Conservation (phyloP, 148 eudicot species). For the Camellia japonica region DNA sequence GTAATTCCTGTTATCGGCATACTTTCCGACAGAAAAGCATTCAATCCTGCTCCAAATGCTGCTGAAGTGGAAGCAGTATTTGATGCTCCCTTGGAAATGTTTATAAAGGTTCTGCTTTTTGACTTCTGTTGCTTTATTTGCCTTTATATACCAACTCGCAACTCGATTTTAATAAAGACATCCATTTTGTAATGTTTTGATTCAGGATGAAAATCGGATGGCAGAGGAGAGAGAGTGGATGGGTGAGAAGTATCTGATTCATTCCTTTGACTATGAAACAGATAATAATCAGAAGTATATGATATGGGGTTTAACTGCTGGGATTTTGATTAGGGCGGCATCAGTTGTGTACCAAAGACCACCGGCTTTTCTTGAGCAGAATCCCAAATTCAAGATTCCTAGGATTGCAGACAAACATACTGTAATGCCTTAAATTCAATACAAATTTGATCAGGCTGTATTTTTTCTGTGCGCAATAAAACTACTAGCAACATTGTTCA, state of each 20-base stretch:
- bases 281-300: slow-evolving; percentile 41
- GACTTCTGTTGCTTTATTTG: background rate
- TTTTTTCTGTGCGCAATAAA: background rate
- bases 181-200: slow-evolving; percentile 12
- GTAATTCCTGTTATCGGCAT: slow-evolving; percentile 67
- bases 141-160: background rate
- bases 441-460: background rate
- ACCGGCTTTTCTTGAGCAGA: slow-evolving; percentile 71
- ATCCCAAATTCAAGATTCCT: slow-evolving; percentile 59
- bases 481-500: background rate
- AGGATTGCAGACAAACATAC: slow-evolving; percentile 38
- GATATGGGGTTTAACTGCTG: slow-evolving; percentile 94
- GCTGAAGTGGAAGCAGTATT: slow-evolving; percentile 82
- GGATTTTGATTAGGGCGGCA: slow-evolving; percentile 84
- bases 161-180: background rate
- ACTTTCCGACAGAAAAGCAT: slow-evolving; percentile 52
- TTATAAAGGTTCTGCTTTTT: slow-evolving; percentile 45
- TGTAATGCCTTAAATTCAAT: slow-evolving; percentile 39
- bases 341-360: slow-evolving; percentile 73
- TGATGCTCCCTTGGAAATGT: slow-evolving; percentile 91
- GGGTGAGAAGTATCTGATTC: slow-evolving; percentile 75
- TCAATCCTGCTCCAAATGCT: slow-evolving; percentile 54
- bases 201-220: slow-evolving; percentile 74
- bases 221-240: slow-evolving; percentile 79
- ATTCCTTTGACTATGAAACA: slow-evolving; percentile 68